These are phyloP conservation scores for Ambrosiella xylebori DNA, from an alignment of 2,329 filamentous ascomycete species.

Conservation along the genomic window DNA sequence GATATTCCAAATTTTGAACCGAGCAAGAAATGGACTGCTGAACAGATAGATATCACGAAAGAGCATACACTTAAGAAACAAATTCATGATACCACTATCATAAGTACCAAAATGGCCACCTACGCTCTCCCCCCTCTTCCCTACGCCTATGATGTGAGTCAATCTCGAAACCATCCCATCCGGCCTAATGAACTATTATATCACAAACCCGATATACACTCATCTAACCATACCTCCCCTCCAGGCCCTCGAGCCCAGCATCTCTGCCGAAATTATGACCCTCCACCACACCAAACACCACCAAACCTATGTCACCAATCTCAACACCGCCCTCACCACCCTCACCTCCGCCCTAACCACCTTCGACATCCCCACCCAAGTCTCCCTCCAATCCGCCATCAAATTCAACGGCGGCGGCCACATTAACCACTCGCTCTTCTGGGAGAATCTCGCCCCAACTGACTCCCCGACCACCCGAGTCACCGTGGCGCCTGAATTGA, in stretches of 20 bases:
- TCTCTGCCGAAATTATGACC: conserved; percentile 65
- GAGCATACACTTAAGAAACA: neutral
- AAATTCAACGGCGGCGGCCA: conserved; percentile 86
- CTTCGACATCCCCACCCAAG: conserved; percentile 44
- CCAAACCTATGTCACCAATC: conserved; percentile 59
- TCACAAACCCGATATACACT: neutral
- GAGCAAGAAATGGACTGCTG: neutral
- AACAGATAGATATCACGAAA: neutral
- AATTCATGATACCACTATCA: neutral
- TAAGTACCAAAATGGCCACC: neutral
- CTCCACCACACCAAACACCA: conserved; percentile 68
- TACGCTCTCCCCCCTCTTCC: conserved; percentile 49
- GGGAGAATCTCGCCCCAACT: conserved; percentile 59
- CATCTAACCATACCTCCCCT: conserved; percentile 1
- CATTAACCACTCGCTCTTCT: conserved; percentile 87
- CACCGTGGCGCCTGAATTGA: conserved; percentile 36
- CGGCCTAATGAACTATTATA: neutral
- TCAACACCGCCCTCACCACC: conserved; percentile 48
- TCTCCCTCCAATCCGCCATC: conserved; percentile 52
- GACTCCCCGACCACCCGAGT: conserved; percentile 38
- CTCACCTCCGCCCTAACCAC: conserved; percentile 38
- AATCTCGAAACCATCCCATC: neutral
- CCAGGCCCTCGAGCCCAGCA: conserved; percentile 54
- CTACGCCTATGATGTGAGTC: conserved; percentile 51
- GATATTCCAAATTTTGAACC: neutral